A percentile compares a stretch with the other conserved stretches of the same genome.
Evolutionary conservation across 164 flowering plant genomes (phyloP).

Genomic region (Hamamelis virginiana): DNA sequence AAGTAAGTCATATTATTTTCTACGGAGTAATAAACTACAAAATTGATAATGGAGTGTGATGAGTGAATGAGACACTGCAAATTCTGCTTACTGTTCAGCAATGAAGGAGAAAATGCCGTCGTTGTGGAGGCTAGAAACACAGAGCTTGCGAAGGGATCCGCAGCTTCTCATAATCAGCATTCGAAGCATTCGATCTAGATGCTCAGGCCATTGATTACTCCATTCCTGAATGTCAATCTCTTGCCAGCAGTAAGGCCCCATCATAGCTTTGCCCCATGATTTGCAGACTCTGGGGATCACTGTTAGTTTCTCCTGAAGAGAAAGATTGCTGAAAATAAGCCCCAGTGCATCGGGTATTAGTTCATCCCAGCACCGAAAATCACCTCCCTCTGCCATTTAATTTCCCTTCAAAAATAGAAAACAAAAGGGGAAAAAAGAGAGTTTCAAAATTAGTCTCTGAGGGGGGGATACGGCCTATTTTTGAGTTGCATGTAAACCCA

Average conservation of each 20-base stretch:
- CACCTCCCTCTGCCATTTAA: constrained; percentile 48
- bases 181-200: constrained; percentile 52
- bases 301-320: constrained; percentile 64
- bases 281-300: constrained; percentile 87
- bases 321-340: constrained; percentile 65
- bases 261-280: constrained; percentile 69
- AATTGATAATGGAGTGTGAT: too few relatives aligned
- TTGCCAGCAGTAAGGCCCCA: constrained; percentile 95
- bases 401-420: too few relatives aligned
- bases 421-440: too few relatives aligned
- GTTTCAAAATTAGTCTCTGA: too few relatives aligned
- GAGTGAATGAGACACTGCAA: not conserved
- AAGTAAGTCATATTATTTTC: too few relatives aligned
- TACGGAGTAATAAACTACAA: too few relatives aligned
- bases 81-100: constrained; percentile 65
- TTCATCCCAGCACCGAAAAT: constrained; percentile 70
- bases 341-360: constrained; percentile 79
- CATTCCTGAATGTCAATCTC: constrained; percentile 88
- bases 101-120: constrained; percentile 48
- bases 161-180: constrained; percentile 59
- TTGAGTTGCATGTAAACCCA: too few relatives aligned
- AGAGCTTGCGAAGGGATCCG: constrained; percentile 63
- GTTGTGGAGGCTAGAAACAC: constrained; percentile 40
- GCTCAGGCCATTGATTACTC: constrained; percentile 47
- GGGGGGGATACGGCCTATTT: too few relatives aligned